phyloP scores from a whole-genome alignment of 352 stramenopile genomes.

The Globisporangium mamillatum region DNA sequence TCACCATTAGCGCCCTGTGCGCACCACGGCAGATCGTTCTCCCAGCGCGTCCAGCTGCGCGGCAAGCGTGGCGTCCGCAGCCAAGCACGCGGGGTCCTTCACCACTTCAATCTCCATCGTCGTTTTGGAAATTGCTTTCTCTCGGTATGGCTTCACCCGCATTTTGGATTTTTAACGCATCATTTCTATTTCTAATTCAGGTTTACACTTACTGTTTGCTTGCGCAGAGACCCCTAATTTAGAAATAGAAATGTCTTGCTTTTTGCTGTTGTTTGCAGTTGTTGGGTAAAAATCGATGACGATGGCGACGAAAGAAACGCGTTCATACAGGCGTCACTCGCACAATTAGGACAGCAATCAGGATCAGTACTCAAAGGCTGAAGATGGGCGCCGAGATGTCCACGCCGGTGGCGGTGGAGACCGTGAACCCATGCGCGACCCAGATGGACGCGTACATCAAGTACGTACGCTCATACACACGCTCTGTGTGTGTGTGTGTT shows the following conservation, averaged over 20 bases:
- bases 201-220: too few species aligned
- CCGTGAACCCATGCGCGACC: conserved; percentile 43
- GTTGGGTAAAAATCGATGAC: neutral
- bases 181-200: conserved; percentile 5
- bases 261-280: neutral
- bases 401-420: conserved; percentile 28
- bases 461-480: conserved; percentile 29
- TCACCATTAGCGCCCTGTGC: neutral
- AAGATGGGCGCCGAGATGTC: conserved; percentile 64
- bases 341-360: neutral
- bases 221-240: neutral
- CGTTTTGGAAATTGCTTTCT: neutral
- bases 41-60: conserved; percentile 45
- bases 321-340: neutral
- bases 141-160: neutral
- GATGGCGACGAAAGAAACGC: conserved; percentile 5
- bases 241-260: conserved; percentile 13
- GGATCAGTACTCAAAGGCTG: neutral
- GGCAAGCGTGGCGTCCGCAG: conserved; percentile 17
- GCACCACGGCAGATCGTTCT: conserved; percentile 41
- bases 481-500: conserved; percentile 2
- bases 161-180: neutral
- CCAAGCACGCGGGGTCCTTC: conserved; percentile 22
- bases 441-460: conserved; percentile 77
- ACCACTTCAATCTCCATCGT: conserved; percentile 22